These are phyloP conservation scores for Globisporangium parvum DNA, from an alignment of 352 stramenopile species.

Conservation along the genomic window DNA sequence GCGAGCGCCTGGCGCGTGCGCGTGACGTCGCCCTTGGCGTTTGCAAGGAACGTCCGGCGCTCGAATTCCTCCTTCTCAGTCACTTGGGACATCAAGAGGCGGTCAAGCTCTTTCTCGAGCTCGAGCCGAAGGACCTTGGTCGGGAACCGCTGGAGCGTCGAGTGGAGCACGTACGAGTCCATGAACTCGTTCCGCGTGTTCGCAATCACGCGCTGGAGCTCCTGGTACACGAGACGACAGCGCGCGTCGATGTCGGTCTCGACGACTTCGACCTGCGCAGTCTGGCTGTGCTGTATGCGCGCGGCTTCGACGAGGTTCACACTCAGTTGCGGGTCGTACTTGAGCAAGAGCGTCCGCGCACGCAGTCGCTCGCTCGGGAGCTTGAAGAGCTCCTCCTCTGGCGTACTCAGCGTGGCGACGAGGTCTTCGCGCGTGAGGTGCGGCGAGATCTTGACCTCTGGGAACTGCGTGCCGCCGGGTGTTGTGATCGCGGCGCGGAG, in stretches of 20 bases:
- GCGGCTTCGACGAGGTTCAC: conserved; percentile 43
- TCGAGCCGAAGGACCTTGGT: conserved; percentile 86
- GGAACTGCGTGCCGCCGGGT: conserved; percentile 2
- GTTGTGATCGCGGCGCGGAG: background rate
- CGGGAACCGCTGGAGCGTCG: conserved; percentile 85
- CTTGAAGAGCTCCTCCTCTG: conserved; percentile 72
- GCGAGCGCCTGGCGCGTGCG: conserved; percentile 5
- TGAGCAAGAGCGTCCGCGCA: conserved; percentile 53
- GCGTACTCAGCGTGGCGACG: conserved; percentile 46
- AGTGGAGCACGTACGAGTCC: conserved; percentile 87
- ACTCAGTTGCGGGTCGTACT: conserved; percentile 52
- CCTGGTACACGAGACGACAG: conserved; percentile 82
- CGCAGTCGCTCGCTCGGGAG: conserved; percentile 49
- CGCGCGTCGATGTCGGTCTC: conserved; percentile 83
- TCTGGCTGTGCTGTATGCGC: conserved; percentile 28
- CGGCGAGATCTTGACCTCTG: conserved; percentile 22
- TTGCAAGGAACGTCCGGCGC: conserved; percentile 36
- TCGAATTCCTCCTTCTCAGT: conserved; percentile 61
- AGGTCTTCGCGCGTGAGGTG: conserved; percentile 58
- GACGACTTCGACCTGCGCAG: conserved; percentile 27
- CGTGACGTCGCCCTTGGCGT: conserved; percentile 9
- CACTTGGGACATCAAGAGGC: conserved; percentile 84
- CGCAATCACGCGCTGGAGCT: conserved; percentile 85
- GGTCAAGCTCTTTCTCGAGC: conserved; percentile 90
- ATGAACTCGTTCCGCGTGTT: conserved; percentile 87